These are phyloP conservation scores for Secale cereale DNA, from an alignment of 176 grass and related monocot species.

Conservation along the genomic window DNA sequence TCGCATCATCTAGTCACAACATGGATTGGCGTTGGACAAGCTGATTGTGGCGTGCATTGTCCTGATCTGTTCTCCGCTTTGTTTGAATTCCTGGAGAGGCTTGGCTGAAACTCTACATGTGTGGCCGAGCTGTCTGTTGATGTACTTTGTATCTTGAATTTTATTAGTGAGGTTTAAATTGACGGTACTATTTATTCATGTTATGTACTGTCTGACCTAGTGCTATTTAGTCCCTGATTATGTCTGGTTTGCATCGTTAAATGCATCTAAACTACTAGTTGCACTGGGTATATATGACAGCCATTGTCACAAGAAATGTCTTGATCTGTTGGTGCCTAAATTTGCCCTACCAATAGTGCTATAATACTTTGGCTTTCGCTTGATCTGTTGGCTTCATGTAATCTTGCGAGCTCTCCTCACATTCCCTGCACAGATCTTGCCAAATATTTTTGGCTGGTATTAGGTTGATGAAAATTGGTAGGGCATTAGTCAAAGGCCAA, in stretches of 20 bases:
- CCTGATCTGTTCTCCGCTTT: neutral
- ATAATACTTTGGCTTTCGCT: no score
- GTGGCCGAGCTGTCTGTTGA: neutral
- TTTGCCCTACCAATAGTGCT: no score
- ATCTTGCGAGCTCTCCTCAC: no score
- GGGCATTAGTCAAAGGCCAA: no score
- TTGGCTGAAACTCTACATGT: neutral
- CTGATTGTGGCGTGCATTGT: neutral
- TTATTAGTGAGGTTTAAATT: constrained; percentile 6
- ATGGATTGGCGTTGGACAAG: neutral
- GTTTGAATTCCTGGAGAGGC: neutral
- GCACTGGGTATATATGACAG: neutral
- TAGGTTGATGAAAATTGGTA: no score
- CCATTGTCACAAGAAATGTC: neutral
- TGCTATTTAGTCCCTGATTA: neutral
- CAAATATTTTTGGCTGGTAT: no score
- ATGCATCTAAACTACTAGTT: neutral
- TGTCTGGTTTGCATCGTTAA: neutral
- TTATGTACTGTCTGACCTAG: constrained; percentile 13
- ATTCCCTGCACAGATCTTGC: no score
- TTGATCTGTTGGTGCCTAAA: neutral
- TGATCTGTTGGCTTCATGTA: no score
- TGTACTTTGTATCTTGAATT: constrained; percentile 22
- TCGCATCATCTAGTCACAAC: constrained; percentile 59
- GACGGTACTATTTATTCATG: neutral